phyloP scores from a whole-genome alignment of 495 filamentous ascomycete species.

The Cudoniella acicularis region DNA sequence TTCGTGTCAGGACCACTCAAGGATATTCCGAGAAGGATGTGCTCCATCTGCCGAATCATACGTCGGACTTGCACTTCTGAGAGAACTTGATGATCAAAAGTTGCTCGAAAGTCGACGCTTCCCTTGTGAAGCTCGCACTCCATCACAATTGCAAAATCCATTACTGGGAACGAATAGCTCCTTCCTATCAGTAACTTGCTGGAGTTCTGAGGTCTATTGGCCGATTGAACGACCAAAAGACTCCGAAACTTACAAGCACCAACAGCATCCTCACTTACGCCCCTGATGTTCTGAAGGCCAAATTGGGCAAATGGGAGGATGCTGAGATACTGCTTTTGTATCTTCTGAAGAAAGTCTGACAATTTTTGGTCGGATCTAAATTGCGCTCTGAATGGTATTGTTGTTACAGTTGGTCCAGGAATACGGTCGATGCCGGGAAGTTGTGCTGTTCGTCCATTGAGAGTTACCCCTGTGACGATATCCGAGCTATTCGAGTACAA shows the following conservation, averaged over 20 bases:
- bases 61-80: neutral
- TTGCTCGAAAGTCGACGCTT: constrained; percentile 5
- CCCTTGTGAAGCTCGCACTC: constrained; percentile 3
- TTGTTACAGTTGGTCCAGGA: too few species aligned
- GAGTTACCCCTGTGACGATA: too few species aligned
- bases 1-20: neutral
- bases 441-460: too few species aligned
- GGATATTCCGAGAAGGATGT: neutral
- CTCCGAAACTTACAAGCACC: constrained; percentile 7
- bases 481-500: too few species aligned
- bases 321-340: neutral
- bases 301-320: constrained; percentile 1
- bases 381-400: too few species aligned
- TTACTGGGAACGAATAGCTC: neutral
- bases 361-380: too few species aligned
- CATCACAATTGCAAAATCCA: constrained; percentile 4
- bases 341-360: neutral
- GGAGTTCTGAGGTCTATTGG: neutral
- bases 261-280: neutral
- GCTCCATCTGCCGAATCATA: constrained; percentile 7
- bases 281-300: neutral
- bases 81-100: constrained; percentile 7
- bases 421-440: too few species aligned
- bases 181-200: neutral
- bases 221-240: constrained; percentile 7